phyloP scores from a whole-genome alignment of 805 yeast species.

The Yamadazyma scolyti region DNA sequence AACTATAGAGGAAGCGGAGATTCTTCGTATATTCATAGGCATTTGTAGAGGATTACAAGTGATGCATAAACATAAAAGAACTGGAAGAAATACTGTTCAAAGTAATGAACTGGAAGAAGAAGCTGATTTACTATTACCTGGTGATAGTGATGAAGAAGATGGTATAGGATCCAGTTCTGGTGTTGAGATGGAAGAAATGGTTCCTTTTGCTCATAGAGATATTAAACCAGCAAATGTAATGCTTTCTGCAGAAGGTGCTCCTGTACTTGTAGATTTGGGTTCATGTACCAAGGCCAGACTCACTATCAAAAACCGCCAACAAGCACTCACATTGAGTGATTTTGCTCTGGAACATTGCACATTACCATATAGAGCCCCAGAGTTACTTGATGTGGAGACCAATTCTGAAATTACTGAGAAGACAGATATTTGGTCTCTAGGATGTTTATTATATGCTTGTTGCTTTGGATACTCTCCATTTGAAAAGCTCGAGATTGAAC shows the following conservation, averaged over 20 bases:
- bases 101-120: slow-evolving; percentile 22
- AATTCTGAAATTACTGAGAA: slow-evolving; percentile 64
- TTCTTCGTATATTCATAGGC: slow-evolving; percentile 60
- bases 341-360: slow-evolving; percentile 82
- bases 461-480: slow-evolving; percentile 84
- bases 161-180: slow-evolving; percentile 21
- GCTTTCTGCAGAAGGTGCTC: slow-evolving; percentile 69
- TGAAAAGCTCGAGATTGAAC: slow-evolving; percentile 73
- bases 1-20: slow-evolving; percentile 58
- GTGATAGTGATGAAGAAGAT: slow-evolving; percentile 24
- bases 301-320: slow-evolving; percentile 53
- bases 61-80: slow-evolving; percentile 61
- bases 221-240: slow-evolving; percentile 87
- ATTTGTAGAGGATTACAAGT: slow-evolving; percentile 70
- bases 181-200: slow-evolving; percentile 33
- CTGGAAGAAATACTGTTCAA: not conserved
- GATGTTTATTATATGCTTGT: slow-evolving; percentile 75
- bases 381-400: slow-evolving; percentile 71
- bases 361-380: slow-evolving; percentile 87
- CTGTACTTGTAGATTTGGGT: slow-evolving; percentile 83
- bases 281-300: slow-evolving; percentile 66
- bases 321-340: slow-evolving; percentile 76
- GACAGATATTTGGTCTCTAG: slow-evolving; percentile 89
- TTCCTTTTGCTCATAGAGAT: slow-evolving; percentile 82
- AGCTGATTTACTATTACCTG: slow-evolving; percentile 18